A percentile compares a stretch with the other conserved stretches of the same genome.
These are phyloP conservation scores for Prunus campanulata DNA, from an alignment of 306 rosid species.

Conservation along the genomic window DNA sequence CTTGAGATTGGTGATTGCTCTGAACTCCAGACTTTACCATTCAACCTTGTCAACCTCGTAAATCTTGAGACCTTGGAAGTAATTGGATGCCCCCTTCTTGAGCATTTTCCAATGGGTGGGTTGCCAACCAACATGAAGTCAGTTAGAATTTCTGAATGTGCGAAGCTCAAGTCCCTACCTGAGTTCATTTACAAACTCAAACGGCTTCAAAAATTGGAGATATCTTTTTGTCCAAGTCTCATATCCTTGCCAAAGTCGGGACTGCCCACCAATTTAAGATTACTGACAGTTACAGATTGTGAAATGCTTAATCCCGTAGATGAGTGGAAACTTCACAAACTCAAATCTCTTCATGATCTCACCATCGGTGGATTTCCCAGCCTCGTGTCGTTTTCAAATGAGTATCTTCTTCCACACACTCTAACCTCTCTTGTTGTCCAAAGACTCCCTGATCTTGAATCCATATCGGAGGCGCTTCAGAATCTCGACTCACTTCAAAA, in stretches of 20 bases:
- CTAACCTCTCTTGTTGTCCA: not conserved
- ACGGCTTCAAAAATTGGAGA: constrained; percentile 13
- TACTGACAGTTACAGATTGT: constrained; percentile 20
- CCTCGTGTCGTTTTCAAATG: not conserved
- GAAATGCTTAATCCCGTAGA: constrained; percentile 1
- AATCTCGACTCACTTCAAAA: not conserved
- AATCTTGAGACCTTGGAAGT: constrained; percentile 11
- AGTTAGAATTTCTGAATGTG: constrained; percentile 1
- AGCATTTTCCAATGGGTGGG: not conserved
- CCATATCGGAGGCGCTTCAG: not conserved
- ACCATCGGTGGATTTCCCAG: constrained; percentile 5
- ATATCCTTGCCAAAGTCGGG: constrained; percentile 21
- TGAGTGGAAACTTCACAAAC: constrained; percentile 1
- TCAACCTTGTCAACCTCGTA: constrained; percentile 4
- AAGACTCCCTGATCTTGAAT: constrained; percentile 11
- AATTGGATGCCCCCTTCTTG: constrained; percentile 5
- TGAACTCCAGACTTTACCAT: not conserved
- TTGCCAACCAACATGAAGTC: not conserved
- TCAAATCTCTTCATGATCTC: not conserved
- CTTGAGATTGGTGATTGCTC: constrained; percentile 13
- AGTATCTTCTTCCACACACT: not conserved
- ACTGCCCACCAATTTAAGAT: constrained; percentile 10
- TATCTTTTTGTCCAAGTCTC: constrained; percentile 24
- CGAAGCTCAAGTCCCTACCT: constrained; percentile 6
- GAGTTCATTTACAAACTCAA: not conserved